phyloP scores from a whole-genome alignment of 306 rosid genomes.

The Hippophae gyantsensis region DNA sequence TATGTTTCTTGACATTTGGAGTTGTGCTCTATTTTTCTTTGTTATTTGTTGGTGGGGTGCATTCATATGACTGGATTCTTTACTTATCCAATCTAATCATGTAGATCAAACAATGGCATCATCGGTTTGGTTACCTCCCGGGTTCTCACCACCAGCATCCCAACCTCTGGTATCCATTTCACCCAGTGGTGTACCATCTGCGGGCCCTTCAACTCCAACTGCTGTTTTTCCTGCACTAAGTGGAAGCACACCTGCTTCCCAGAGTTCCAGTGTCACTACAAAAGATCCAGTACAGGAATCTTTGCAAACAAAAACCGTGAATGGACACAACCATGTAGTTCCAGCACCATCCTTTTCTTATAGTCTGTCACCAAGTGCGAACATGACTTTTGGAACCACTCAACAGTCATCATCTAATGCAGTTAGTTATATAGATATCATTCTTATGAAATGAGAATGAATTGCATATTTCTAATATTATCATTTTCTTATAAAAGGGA shows the following conservation, averaged over 20 bases:
- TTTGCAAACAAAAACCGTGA: slow-evolving; percentile 7
- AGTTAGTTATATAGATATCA: slow-evolving; percentile 24
- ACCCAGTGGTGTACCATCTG: no score
- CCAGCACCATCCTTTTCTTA: slow-evolving; percentile 20
- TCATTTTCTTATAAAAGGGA: no score
- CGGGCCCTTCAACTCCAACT: no score
- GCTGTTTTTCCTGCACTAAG: neutral
- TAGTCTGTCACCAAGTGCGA: no score
- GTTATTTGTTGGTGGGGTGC: no score
- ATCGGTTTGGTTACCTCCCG: slow-evolving; percentile 41
- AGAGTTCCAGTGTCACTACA: slow-evolving; percentile 1
- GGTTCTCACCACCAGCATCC: slow-evolving; percentile 21
- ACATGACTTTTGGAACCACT: no score
- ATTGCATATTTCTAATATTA: no score
- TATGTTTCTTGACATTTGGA: no score
- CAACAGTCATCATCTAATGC: slow-evolving; percentile 27
- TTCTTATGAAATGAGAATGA: neutral
- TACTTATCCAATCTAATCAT: no score
- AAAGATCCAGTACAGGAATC: slow-evolving; percentile 9
- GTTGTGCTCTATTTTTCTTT: no score
- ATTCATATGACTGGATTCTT: no score
- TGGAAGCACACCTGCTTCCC: neutral
- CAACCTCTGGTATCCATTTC: no score
- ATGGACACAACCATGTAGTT: slow-evolving; percentile 19
- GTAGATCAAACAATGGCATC: slow-evolving; percentile 45